Evolutionary conservation across 2,329 filamentous ascomycete genomes (phyloP).

Genomic region (Colletotrichum australisinense): DNA sequence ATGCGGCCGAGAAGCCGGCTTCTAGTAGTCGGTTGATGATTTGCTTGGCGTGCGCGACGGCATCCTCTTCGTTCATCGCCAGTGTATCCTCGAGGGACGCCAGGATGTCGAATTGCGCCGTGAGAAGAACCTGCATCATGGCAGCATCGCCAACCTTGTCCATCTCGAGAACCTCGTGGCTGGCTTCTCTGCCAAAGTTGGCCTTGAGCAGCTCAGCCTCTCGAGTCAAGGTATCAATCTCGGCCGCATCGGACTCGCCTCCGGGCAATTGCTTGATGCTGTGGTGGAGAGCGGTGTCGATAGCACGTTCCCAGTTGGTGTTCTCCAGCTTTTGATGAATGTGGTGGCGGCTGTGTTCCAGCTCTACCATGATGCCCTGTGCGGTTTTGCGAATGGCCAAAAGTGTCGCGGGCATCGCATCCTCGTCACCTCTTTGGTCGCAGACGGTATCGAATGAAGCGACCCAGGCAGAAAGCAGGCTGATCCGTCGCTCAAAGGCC

Average conservation of each 20-base stretch:
- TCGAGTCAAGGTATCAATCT: conserved; percentile 77
- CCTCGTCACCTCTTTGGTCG: conserved; percentile 76
- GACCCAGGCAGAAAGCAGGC: conserved; percentile 90
- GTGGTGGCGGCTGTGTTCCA: conserved; percentile 91
- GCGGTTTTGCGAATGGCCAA: conserved; percentile 86
- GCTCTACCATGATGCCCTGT: conserved; percentile 86
- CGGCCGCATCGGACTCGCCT: conserved; percentile 74
- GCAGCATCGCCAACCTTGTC: conserved; percentile 84
- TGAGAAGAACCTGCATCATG: conserved; percentile 84
- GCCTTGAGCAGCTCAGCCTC: conserved; percentile 90
- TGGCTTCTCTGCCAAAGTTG: conserved; percentile 83
- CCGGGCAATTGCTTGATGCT: conserved; percentile 82
- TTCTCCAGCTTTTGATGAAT: conserved; percentile 86
- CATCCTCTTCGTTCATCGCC: conserved; percentile 84
- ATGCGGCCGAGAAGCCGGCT: conserved; percentile 77
- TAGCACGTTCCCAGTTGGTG: conserved; percentile 85
- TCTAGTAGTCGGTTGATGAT: conserved; percentile 84
- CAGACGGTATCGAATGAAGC: conserved; percentile 89
- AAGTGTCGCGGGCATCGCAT: conserved; percentile 75
- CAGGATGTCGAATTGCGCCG: conserved; percentile 92
- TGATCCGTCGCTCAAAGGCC: conserved; percentile 85
- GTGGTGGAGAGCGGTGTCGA: conserved; percentile 90
- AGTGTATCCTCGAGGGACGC: conserved; percentile 85
- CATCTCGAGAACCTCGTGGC: conserved; percentile 82
- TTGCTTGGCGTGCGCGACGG: conserved; percentile 80